Conservation (phyloP, 2,329 filamentous ascomycete genomes). For the Botrytis byssoidea region DNA sequence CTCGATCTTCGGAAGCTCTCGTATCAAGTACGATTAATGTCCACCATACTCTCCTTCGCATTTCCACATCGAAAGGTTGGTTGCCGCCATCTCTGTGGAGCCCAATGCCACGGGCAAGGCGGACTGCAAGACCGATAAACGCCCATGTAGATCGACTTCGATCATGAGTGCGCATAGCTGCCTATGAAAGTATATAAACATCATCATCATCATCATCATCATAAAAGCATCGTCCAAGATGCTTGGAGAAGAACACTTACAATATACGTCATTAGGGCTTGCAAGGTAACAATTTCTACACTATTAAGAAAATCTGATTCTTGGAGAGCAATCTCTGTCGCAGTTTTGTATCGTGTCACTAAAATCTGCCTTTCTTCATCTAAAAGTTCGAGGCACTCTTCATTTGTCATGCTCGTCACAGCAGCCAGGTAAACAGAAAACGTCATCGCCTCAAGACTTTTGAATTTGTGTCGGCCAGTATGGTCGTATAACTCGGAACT, state of each 20-base stretch:
- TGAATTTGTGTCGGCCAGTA: constrained; percentile 19
- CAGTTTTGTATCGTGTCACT: constrained; percentile 20
- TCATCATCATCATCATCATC: constrained; percentile 9
- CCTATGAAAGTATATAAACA: constrained; percentile 6
- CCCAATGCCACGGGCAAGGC: constrained; percentile 44
- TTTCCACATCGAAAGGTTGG: constrained; percentile 49
- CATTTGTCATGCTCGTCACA: constrained; percentile 43
- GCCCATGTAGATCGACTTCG: constrained; percentile 43
- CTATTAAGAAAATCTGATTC: constrained; percentile 61
- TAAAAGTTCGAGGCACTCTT: constrained; percentile 48
- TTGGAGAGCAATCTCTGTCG: constrained; percentile 24
- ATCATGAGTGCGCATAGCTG: constrained; percentile 22
- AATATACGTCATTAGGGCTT: constrained; percentile 61
- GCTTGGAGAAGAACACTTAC: constrained; percentile 42
- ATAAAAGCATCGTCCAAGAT: not conserved
- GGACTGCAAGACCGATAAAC: constrained; percentile 42
- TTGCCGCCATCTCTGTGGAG: constrained; percentile 50
- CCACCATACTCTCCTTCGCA: constrained; percentile 53
- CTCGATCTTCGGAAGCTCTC: constrained; percentile 50
- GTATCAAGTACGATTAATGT: constrained; percentile 49
- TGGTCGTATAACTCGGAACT: not conserved
- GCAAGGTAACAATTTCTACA: constrained; percentile 59
- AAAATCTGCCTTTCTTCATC: constrained; percentile 47
- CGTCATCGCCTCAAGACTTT: constrained; percentile 7
- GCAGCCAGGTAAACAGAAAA: constrained; percentile 17